A percentile compares a stretch with the other conserved stretches of the same genome.
Conservation (phyloP, 2,329 filamentous ascomycete genomes). For the Lasiodiplodia hormozganensis region DNA sequence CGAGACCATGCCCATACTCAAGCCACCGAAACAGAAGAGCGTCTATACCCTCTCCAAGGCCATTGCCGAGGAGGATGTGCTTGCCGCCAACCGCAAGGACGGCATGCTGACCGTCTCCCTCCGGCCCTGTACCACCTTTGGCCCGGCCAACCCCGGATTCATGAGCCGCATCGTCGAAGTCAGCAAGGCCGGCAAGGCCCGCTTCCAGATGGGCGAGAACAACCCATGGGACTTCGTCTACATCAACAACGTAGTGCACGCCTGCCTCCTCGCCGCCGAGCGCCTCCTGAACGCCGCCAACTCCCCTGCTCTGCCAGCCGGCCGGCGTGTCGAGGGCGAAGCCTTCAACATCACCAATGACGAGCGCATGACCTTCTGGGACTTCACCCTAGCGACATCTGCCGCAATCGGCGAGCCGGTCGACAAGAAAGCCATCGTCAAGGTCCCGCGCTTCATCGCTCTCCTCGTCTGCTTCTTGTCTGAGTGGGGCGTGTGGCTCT, state of each 20-base stretch:
- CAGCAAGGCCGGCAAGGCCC: conserved; percentile 29
- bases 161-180: conserved; percentile 30
- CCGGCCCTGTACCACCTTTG: conserved; percentile 29
- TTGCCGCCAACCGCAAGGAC: conserved; percentile 32
- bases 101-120: conserved; percentile 27
- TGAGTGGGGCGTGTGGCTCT: conserved; percentile 30
- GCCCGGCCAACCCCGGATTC: conserved; percentile 25
- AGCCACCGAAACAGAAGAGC: conserved; percentile 30
- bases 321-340: conserved; percentile 32
- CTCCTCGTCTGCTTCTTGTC: conserved; percentile 21
- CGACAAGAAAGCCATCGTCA: neutral
- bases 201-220: conserved; percentile 33
- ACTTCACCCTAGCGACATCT: conserved; percentile 13
- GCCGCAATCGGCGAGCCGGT: conserved; percentile 28
- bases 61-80: conserved; percentile 33
- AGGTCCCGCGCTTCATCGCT: conserved; percentile 26
- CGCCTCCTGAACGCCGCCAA: conserved; percentile 30
- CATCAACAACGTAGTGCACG: conserved; percentile 31
- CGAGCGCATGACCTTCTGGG: conserved; percentile 33
- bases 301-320: conserved; percentile 19
- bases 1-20: conserved; percentile 32
- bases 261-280: conserved; percentile 32
- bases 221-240: conserved; percentile 36
- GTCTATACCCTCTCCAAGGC: conserved; percentile 37
- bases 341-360: conserved; percentile 33